Evolutionary conservation across 163 green algal genomes (phyloP), one percentile per base, ranked within the genome.

Genomic region (Chlamydomonas reinhardtii): DNA sequence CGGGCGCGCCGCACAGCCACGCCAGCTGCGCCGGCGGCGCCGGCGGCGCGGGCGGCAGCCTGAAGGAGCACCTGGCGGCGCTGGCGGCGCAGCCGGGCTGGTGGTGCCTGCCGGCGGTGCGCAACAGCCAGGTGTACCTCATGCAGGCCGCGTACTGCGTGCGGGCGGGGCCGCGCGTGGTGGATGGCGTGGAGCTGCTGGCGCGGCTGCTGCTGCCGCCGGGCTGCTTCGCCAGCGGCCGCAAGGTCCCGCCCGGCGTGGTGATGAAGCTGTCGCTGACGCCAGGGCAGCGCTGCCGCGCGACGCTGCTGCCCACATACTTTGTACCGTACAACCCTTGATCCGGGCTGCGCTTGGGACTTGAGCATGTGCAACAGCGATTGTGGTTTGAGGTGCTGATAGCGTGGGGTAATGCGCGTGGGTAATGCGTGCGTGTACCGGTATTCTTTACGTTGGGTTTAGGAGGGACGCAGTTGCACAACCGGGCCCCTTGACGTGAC

Each of bases 71-170:
- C 64, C 84, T 92, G 59, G 95, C 25, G 82, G 89, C 68, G 25
- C 90, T 85, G 79, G 97, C 97, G 9, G 78, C 54, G 20, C 89
- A 94, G 82, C 95, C 96, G 1, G 97, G 96, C 61, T 99, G 96
- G 92, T 99, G 97, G 97, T 86, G 84, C 29, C 76, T 99, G 78
- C 97, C 97, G 31, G 97, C 97, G 8, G 97, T 99, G 52, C 90
- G 92, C 31, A 76, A 80, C n/a, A 93, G 94, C 29, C 84, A 89
- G 56, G 94, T 98, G 19, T 98, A 93, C 75, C 88, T 97, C 8
- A 85, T 92, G 11, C 90, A 97, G n/a, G 74, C 91, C 0, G 73
- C 85, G 22, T 88, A 95, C 31, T 92, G 96, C 54, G 86, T 80
- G 5, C 84, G 89, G 25, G 66, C 91, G 19, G 92, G 92, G 20